Evolutionary conservation across 192 early-diverging fungal genomes (phyloP).

Genomic region (Thamnidium elegans): DNA sequence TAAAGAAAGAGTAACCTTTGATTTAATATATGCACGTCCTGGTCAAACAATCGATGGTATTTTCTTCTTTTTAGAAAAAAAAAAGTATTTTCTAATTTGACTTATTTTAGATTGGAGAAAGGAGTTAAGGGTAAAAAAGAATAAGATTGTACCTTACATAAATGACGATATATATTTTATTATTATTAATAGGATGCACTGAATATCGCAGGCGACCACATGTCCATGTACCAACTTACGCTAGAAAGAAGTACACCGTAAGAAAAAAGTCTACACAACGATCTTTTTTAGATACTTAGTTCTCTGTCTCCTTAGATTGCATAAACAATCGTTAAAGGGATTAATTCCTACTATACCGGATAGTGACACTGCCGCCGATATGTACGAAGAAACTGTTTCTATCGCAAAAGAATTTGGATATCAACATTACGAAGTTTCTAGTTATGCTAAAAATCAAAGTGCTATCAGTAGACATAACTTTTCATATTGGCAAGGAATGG

Average conservation of each 20-base stretch:
- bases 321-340: slow-evolving; percentile 37
- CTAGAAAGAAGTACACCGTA: slow-evolving; percentile 52
- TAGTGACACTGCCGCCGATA: slow-evolving; percentile 43
- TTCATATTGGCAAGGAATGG: slow-evolving; percentile 54
- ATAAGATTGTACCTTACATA: background rate
- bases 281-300: no score
- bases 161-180: background rate
- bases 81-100: background rate
- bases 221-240: slow-evolving; percentile 54
- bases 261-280: background rate
- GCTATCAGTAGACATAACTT: slow-evolving; percentile 52
- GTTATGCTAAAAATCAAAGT: slow-evolving; percentile 37
- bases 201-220: slow-evolving; percentile 46
- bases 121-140: background rate
- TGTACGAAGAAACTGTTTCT: slow-evolving; percentile 49
- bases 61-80: background rate
- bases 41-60: slow-evolving; percentile 37
- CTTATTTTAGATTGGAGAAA: background rate
- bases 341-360: slow-evolving; percentile 29
- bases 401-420: slow-evolving; percentile 41
- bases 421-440: slow-evolving; percentile 58
- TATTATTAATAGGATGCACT: slow-evolving; percentile 30
- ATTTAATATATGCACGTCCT: slow-evolving; percentile 52
- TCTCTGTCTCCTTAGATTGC: slow-evolving; percentile 28
- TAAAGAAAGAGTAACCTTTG: slow-evolving; percentile 42